Percentiles rank a stretch among this genome's conserved stretches.
phyloP scores from a whole-genome alignment of 306 rosid species.

The Ziziphus jujuba region DNA sequence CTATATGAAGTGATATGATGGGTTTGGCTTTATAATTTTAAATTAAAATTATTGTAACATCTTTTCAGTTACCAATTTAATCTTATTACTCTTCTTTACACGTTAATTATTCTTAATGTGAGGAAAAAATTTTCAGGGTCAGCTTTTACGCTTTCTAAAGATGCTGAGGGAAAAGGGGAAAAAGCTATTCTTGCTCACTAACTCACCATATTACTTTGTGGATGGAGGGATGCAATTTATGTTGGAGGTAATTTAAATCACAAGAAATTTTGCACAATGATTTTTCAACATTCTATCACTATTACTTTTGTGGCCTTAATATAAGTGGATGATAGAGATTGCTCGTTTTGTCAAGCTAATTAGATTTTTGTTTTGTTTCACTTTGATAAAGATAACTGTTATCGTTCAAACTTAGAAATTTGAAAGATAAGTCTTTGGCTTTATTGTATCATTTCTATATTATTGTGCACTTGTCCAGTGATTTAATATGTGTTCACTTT shows the following conservation, averaged over 20 bases:
- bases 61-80: constrained; percentile 1
- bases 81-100: too few species aligned
- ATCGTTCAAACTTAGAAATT: neutral
- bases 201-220: constrained; percentile 92
- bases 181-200: constrained; percentile 89
- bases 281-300: constrained; percentile 6
- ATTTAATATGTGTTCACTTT: too few species aligned
- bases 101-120: constrained; percentile 23
- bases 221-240: constrained; percentile 93
- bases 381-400: neutral
- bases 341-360: neutral
- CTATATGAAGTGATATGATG: constrained; percentile 14
- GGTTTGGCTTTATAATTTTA: constrained; percentile 20
- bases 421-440: neutral
- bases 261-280: constrained; percentile 13
- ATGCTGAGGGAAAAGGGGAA: constrained; percentile 89
- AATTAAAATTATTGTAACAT: constrained; percentile 7
- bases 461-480: too few species aligned
- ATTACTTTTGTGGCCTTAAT: neutral
- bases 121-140: constrained; percentile 56
- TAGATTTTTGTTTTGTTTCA: neutral
- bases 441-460: too few species aligned
- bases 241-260: constrained; percentile 64
- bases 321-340: constrained; percentile 10
- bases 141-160: constrained; percentile 67